Base-by-base conservation (phyloP, 345 rosid species). In the Eucalyptus tenuipes region DNA sequence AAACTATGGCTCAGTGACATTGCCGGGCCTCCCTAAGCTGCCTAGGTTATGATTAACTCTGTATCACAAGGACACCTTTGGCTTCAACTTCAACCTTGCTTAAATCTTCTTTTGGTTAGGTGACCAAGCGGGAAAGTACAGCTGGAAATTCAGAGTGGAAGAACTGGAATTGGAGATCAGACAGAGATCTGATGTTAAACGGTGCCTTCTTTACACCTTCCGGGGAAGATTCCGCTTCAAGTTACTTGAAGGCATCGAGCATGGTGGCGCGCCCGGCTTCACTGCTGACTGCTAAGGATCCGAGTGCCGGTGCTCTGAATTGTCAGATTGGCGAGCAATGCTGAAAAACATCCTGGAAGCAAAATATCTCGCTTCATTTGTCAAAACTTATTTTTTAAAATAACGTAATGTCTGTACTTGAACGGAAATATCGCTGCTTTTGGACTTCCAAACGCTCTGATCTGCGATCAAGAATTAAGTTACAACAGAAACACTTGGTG, bases 121-220 rank as follows among this genome's bases (percentile, higher is more conserved):
- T 95, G 88, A 96, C 98, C 37, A 96, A 93, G 89, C 93, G 92
- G 57, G 95, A 94, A 88, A 84, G 18, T 86, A 37, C 85, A 40
- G 40, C 48, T 27, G 92, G 80, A 33, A 52, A 89, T 25, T 86
- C 59, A 7, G 94, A 94, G 13, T 95, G 96, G 97, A 89, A 92
- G 91, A 87, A 87, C 42, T 96, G 98, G 96, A 93, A 94, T 87
- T 96, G 97, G 96, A 95, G 96, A 89, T 96, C 96, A 45, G 94
- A 94, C 80, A 93, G 95, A 75, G 97, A 96, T 68, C 59, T 91
- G 71, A 90, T 94, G 96, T n/a, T 92, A 45, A 96, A 95, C 13
- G 96, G 95, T 4, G 96, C 97, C 84, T 95, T 92, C 90, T 95
- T 95, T 71, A 92, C 92, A 52, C 91, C 95, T 10, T 93, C 96